phyloP scores from a whole-genome alignment of 2,329 filamentous ascomycete genomes.

The Colletotrichum endophyticum region DNA sequence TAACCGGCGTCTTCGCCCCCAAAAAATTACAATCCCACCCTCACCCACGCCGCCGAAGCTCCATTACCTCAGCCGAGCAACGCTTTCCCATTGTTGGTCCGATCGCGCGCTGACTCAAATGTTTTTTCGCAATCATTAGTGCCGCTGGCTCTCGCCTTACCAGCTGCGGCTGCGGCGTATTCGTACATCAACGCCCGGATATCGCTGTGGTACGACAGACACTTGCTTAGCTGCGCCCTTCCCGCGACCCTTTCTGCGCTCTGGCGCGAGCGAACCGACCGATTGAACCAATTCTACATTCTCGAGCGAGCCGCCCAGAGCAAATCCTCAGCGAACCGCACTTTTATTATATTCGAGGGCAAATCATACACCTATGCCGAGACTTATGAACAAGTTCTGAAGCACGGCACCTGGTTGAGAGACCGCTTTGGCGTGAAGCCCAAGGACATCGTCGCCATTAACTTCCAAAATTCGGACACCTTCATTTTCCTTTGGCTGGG shows the following conservation, averaged over 20 bases:
- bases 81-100: not conserved
- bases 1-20: not conserved
- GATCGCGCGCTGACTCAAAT: not conserved
- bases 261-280: conserved; percentile 60
- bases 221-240: conserved; percentile 60
- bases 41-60: not conserved
- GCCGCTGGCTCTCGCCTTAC: conserved; percentile 58
- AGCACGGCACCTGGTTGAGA: conserved; percentile 79
- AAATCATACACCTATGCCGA: conserved; percentile 76
- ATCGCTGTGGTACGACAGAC: conserved; percentile 69
- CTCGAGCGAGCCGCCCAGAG: conserved; percentile 70
- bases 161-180: conserved; percentile 69
- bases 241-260: conserved; percentile 47
- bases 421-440: conserved; percentile 66
- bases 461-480: conserved; percentile 81
- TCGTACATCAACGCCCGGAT: conserved; percentile 80
- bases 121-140: conserved; percentile 37
- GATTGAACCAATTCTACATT: conserved; percentile 75
- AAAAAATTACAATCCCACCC: not conserved
- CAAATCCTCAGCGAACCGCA: conserved; percentile 53
- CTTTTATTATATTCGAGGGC: conserved; percentile 73
- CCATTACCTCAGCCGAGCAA: not conserved
- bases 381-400: conserved; percentile 71
- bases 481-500: conserved; percentile 80
- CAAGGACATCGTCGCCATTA: conserved; percentile 78